These are phyloP conservation scores for Ambrosia artemisiifolia DNA, from an alignment of 129 eudicot genomes.

Conservation along the genomic window DNA sequence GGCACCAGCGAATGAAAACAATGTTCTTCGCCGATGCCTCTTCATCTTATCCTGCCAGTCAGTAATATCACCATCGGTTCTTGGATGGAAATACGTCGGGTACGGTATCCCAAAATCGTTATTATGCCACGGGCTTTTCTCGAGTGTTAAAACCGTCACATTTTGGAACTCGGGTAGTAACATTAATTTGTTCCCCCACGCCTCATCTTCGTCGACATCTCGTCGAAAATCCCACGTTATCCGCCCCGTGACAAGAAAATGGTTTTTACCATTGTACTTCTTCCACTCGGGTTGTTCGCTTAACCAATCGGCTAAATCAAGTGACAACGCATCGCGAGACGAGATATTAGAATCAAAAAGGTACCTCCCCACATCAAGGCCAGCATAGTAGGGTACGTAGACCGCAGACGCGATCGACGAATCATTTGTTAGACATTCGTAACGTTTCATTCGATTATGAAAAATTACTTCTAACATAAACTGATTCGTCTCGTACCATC, in stretches of 20 bases:
- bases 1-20: conserved; percentile 70
- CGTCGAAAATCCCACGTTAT: conserved; percentile 87
- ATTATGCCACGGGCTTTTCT: conserved; percentile 79
- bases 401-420: conserved; percentile 70
- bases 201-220: conserved; percentile 36
- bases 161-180: conserved; percentile 59
- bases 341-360: conserved; percentile 42
- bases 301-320: conserved; percentile 56
- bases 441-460: conserved; percentile 65
- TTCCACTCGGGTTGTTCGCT: conserved; percentile 63
- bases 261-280: conserved; percentile 48
- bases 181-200: conserved; percentile 79
- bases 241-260: conserved; percentile 68
- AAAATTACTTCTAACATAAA: conserved; percentile 72
- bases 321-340: conserved; percentile 39
- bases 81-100: conserved; percentile 86
- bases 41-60: conserved; percentile 64
- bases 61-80: conserved; percentile 43
- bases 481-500: conserved; percentile 73
- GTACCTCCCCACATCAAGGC: conserved; percentile 66
- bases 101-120: conserved; percentile 84
- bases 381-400: conserved; percentile 76
- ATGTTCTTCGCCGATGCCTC: conserved; percentile 19
- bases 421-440: conserved; percentile 69
- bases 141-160: conserved; percentile 61